Conservation (phyloP, 2,329 filamentous ascomycete genomes). For the Colletotrichum eremochloae region DNA sequence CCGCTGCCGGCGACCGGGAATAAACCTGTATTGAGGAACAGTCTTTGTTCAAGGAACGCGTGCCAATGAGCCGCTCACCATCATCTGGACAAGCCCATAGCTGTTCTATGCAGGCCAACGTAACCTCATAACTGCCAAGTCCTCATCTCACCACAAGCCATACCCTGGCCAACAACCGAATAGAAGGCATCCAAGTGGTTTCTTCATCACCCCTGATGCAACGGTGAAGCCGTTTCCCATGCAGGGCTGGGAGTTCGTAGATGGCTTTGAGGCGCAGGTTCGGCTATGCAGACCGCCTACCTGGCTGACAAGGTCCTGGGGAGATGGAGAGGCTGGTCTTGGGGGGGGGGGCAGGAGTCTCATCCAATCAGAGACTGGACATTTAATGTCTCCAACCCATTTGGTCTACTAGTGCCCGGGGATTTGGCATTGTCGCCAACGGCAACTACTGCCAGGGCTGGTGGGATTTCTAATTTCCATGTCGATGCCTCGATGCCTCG, state of each 20-base stretch:
- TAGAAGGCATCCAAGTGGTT: background rate
- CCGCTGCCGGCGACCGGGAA: background rate
- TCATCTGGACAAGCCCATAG: background rate
- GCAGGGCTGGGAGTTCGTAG: constrained; percentile 7
- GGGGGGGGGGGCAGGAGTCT: background rate
- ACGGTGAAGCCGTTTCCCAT: background rate
- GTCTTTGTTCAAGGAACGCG: background rate
- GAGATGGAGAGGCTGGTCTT: background rate
- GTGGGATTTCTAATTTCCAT: constrained; percentile 27
- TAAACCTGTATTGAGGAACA: background rate
- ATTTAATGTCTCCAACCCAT: constrained; percentile 20
- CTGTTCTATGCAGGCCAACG: background rate
- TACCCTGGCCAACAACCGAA: background rate
- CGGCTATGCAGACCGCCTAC: constrained; percentile 27
- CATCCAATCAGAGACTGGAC: constrained; percentile 22
- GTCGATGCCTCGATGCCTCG: constrained; percentile 34
- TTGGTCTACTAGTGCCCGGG: constrained; percentile 19
- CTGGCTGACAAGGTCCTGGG: constrained; percentile 8
- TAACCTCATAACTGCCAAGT: too few relatives aligned
- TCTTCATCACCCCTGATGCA: constrained; percentile 8
- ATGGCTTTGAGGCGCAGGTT: constrained; percentile 8
- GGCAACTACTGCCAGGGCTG: constrained; percentile 20
- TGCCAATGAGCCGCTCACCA: background rate
- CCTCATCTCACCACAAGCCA: background rate
- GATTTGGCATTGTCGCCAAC: constrained; percentile 24